phyloP scores from a whole-genome alignment of 2,329 filamentous ascomycete genomes.

The Hypoxylon sp. region DNA sequence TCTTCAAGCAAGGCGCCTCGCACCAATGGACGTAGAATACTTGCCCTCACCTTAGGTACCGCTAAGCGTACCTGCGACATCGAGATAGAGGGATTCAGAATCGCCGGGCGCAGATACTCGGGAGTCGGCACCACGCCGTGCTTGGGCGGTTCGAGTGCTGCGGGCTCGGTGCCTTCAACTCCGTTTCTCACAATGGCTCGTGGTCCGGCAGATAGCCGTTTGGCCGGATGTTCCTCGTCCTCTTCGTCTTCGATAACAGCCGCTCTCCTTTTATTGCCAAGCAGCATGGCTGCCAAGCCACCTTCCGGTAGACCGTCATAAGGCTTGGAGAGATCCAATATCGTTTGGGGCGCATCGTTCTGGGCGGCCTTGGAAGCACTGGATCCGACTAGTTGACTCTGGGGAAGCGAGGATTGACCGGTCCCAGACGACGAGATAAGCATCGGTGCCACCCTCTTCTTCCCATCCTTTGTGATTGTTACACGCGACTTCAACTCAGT shows the following conservation, averaged over 20 bases:
- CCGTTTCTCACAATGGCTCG: slow-evolving; percentile 79
- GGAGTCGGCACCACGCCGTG: slow-evolving; percentile 74
- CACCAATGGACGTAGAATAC: slow-evolving; percentile 84
- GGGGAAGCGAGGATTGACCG: slow-evolving; percentile 86
- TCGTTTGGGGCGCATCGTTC: slow-evolving; percentile 78
- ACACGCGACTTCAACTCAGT: slow-evolving; percentile 83
- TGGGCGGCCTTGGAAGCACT: slow-evolving; percentile 68
- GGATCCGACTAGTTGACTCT: slow-evolving; percentile 85
- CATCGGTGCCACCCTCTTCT: slow-evolving; percentile 92
- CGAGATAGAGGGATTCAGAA: slow-evolving; percentile 81
- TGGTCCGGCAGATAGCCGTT: slow-evolving; percentile 70
- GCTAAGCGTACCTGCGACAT: slow-evolving; percentile 86
- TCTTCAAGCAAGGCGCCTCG: slow-evolving; percentile 64
- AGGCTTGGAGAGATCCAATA: slow-evolving; percentile 90
- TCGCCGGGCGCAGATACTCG: slow-evolving; percentile 86
- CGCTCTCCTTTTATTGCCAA: slow-evolving; percentile 93
- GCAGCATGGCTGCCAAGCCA: slow-evolving; percentile 81
- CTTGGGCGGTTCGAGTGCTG: slow-evolving; percentile 66
- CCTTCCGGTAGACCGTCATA: slow-evolving; percentile 93
- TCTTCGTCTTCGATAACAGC: slow-evolving; percentile 78
- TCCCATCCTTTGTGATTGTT: slow-evolving; percentile 94
- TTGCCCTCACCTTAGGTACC: slow-evolving; percentile 83
- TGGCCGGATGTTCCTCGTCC: slow-evolving; percentile 64
- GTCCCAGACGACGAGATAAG: slow-evolving; percentile 89
- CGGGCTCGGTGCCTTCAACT: slow-evolving; percentile 78